A percentile compares a stretch with the other conserved stretches of the same genome.
phyloP scores from a whole-genome alignment of 768 basidiomycete genomes.

The Sporobolomyces roseus region DNA sequence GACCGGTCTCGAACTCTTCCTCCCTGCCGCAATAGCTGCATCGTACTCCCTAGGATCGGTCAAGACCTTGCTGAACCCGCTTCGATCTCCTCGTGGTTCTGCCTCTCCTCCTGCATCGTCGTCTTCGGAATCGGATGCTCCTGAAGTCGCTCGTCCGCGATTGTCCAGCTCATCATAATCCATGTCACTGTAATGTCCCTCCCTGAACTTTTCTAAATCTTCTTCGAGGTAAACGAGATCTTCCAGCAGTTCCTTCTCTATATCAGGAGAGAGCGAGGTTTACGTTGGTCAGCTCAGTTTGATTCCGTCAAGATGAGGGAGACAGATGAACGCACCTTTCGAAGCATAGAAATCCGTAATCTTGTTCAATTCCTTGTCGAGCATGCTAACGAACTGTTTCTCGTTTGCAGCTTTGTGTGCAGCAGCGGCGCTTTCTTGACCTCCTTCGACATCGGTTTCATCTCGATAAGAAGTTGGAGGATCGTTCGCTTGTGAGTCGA shows the following conservation, averaged over 20 bases:
- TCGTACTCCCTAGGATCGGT: slow-evolving; percentile 33
- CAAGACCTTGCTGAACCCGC: slow-evolving; percentile 29
- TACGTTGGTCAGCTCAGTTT: not conserved
- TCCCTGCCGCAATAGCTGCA: slow-evolving; percentile 27
- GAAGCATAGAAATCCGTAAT: slow-evolving; percentile 70
- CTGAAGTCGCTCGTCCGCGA: slow-evolving; percentile 4
- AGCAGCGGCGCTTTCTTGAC: slow-evolving; percentile 49
- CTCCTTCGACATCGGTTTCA: slow-evolving; percentile 59
- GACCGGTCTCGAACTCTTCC: slow-evolving; percentile 4
- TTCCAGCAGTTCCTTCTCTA: slow-evolving; percentile 60
- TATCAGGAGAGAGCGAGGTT: not conserved
- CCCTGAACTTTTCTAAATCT: slow-evolving; percentile 49
- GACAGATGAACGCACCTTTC: slow-evolving; percentile 50
- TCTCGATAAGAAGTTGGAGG: slow-evolving; percentile 42
- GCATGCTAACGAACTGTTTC: slow-evolving; percentile 63
- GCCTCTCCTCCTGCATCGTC: slow-evolving; percentile 18
- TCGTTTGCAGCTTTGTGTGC: slow-evolving; percentile 54
- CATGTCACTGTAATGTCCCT: slow-evolving; percentile 43
- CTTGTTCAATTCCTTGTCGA: slow-evolving; percentile 79
- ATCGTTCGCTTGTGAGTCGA: slow-evolving; percentile 47
- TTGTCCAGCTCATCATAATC: slow-evolving; percentile 6
- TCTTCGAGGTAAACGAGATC: slow-evolving; percentile 47
- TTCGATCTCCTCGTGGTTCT: not conserved
- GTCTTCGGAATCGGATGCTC: slow-evolving; percentile 28
- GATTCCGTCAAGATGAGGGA: not conserved